Evolutionary conservation across 2,329 filamentous ascomycete species (phyloP), one percentile per base, ranked within the genome.

Genomic region (Ascochyta fabae): DNA sequence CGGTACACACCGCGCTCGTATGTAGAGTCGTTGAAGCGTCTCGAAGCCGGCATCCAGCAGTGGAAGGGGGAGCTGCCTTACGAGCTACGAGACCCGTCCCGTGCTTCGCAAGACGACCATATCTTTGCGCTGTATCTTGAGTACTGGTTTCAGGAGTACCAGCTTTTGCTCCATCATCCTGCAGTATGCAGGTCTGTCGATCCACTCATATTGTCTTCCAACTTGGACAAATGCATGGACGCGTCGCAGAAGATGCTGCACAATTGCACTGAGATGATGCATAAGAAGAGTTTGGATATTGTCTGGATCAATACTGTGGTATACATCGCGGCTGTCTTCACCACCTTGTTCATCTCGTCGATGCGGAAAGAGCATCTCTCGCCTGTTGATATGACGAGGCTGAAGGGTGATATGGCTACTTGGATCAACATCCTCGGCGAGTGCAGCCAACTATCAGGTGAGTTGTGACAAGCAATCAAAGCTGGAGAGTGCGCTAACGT

Each of bases 221-320:
- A 81, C 38, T 64, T 80, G 4, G 76, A 80, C 56, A 72, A 89
- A 39, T 91, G 88, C 69, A 83, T 91, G 31, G 83, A 87, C 44
- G 85, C 85, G 9, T 84, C 88, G 6, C 81, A 83, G 42, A 83
- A 87, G 58, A 85, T 92, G 75, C 78, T 93, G 3, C 78, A 80
- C 22, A 81, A 83, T 24, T 84, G 87, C 6, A 79, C 81, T 22
- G 79, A 85, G 48, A 75, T 93, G 43, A 83, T 85, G 54, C 82
- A 81, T 62, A 79, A 87, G 53, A 90, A 88, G 67, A 86, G 86
- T 40, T 77, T 93, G 4, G 90, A 94, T 67, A 90, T 88, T 1
- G 91, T 89, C 1, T 93, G 90, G 89, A 89, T 90, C 65, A 88
- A 88, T 43, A 82, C 86, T 44, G 87, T 89, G 0, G 83, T 90